phyloP scores from a whole-genome alignment of 345 rosid genomes.

The Lumnitzera littorea region DNA sequence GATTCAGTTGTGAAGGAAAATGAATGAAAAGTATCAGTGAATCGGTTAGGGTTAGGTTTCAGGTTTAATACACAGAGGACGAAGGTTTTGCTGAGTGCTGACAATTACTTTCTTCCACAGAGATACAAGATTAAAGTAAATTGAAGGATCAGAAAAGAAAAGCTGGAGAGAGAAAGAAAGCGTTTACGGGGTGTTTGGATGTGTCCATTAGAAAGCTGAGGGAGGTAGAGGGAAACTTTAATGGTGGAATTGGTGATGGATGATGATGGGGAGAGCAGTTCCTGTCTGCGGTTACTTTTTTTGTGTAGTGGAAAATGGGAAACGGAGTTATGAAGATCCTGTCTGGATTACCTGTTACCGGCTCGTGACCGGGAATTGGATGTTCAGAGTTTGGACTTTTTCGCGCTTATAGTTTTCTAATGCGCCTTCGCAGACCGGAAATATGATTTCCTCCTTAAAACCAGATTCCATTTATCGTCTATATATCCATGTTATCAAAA shows the following conservation, averaged over 20 bases:
- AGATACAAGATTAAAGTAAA: constrained; percentile 13
- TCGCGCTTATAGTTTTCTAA: neutral
- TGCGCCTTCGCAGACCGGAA: too few species aligned
- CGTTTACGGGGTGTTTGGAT: too few species aligned
- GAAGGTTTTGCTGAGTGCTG: constrained; percentile 15
- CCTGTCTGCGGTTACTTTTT: constrained; percentile 3
- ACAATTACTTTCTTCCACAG: constrained; percentile 15
- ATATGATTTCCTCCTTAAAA: too few species aligned
- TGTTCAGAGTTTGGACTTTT: constrained; percentile 5
- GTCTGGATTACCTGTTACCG: constrained; percentile 25
- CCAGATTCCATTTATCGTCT: too few species aligned
- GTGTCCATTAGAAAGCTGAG: too few species aligned
- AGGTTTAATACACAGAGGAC: constrained; percentile 11
- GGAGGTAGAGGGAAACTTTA: too few species aligned
- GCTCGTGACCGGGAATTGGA: constrained; percentile 13
- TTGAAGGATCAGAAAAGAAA: neutral
- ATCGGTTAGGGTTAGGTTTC: neutral
- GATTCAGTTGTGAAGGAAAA: too few species aligned
- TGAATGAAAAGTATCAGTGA: neutral
- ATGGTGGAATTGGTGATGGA: too few species aligned
- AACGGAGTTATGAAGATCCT: neutral
- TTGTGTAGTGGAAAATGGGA: neutral
- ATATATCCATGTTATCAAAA: too few species aligned
- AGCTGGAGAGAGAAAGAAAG: neutral
- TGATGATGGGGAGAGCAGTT: neutral